Conservation (phyloP, 1,284 basidiomycete genomes). For the Grifola frondosa region DNA sequence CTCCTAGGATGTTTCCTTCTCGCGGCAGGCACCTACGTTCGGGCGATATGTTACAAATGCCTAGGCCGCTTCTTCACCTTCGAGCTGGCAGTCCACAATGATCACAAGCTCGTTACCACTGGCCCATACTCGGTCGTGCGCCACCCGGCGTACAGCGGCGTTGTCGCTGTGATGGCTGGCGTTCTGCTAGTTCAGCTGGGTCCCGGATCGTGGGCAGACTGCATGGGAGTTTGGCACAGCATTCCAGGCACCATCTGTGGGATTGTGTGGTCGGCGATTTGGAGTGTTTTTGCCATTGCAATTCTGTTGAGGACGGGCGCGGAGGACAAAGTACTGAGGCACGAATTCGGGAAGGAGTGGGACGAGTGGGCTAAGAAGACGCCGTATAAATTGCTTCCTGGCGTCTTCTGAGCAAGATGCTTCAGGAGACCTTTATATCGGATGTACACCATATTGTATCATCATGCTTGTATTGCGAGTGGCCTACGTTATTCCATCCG, state of each 20-base stretch:
- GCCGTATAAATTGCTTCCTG: constrained; percentile 11
- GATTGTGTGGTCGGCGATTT: not conserved
- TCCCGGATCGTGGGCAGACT: constrained; percentile 3
- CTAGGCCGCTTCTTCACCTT: constrained; percentile 19
- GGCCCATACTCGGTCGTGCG: constrained; percentile 21
- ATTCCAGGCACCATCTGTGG: too few species aligned
- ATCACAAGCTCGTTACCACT: constrained; percentile 16
- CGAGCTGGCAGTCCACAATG: constrained; percentile 12
- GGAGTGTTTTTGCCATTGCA: not conserved
- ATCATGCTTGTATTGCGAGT: too few species aligned
- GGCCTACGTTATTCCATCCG: too few species aligned
- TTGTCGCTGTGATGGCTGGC: not conserved
- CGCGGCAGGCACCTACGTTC: constrained; percentile 1
- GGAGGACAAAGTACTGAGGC: constrained; percentile 15
- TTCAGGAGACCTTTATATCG: too few species aligned
- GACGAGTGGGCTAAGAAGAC: constrained; percentile 11
- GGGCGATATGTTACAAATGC: constrained; percentile 9
- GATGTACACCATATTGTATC: too few species aligned
- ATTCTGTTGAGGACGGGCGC: not conserved
- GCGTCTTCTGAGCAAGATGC: constrained; percentile 6
- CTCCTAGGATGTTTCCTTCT: constrained; percentile 3
- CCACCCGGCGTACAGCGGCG: constrained; percentile 16
- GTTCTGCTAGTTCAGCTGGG: constrained; percentile 1
- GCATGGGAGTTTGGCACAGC: too few species aligned
- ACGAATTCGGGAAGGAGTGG: constrained; percentile 16